Conservation (phyloP, 768 basidiomycete species). For the Mycena olivaceomarginata region DNA sequence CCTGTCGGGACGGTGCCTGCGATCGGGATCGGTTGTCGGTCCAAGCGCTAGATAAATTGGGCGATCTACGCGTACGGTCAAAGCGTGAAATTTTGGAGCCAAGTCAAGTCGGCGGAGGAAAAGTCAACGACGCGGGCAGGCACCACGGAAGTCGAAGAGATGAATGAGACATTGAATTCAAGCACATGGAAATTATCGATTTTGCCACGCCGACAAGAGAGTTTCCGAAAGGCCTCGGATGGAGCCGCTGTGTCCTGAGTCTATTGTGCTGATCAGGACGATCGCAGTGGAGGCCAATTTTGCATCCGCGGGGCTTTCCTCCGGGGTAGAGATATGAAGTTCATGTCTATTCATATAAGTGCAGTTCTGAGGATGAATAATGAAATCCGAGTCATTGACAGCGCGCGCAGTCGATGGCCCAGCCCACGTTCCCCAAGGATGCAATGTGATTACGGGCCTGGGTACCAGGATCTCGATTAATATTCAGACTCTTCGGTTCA, state of each 20-base stretch:
- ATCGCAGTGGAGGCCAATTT: slow-evolving; percentile 21
- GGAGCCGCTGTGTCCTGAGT: slow-evolving; percentile 4
- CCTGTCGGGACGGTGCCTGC: background rate
- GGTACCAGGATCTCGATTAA: background rate
- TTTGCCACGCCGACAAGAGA: slow-evolving; percentile 17
- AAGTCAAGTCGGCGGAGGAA: too few species aligned
- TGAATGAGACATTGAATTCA: background rate
- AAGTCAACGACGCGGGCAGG: background rate
- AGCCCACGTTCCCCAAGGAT: slow-evolving; percentile 9
- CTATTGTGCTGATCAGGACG: slow-evolving; percentile 23
- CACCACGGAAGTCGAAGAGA: background rate
- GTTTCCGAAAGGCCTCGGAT: background rate
- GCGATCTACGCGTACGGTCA: too few species aligned
- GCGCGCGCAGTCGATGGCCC: background rate
- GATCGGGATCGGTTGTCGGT: slow-evolving; percentile 15
- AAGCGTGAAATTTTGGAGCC: background rate
- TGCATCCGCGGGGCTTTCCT: slow-evolving; percentile 40
- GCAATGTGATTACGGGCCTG: slow-evolving; percentile 19
- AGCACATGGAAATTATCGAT: slow-evolving; percentile 28
- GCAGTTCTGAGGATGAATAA: background rate
- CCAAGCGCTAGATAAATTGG: slow-evolving; percentile 1
- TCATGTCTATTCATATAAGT: background rate
- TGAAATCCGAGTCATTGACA: background rate
- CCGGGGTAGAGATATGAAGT: background rate
- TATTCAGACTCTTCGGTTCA: background rate